phyloP scores from a whole-genome alignment of 2,329 filamentous ascomycete genomes.

The Macroventuria anomochaeta region DNA sequence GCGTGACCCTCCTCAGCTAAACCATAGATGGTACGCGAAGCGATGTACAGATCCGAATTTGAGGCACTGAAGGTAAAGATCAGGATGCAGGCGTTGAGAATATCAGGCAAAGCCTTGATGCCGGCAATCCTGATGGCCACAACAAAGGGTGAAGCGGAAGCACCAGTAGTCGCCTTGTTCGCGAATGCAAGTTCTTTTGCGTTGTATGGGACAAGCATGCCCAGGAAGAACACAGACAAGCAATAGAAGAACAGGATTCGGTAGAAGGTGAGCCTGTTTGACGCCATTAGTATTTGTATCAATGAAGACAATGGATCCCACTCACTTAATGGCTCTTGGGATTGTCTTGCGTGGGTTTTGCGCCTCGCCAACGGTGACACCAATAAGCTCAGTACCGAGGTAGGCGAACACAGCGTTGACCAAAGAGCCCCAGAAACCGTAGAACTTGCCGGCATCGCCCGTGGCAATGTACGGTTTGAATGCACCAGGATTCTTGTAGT shows the following conservation, averaged over 20 bases:
- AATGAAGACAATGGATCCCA: too few relatives aligned
- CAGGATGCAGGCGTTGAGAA: slow-evolving; percentile 76
- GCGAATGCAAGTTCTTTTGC: slow-evolving; percentile 65
- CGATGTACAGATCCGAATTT: slow-evolving; percentile 79
- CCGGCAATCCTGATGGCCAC: slow-evolving; percentile 71
- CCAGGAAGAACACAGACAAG: slow-evolving; percentile 74
- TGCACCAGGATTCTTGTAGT: slow-evolving; percentile 54
- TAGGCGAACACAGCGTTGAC: slow-evolving; percentile 81
- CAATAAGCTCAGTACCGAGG: slow-evolving; percentile 73
- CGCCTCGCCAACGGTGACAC: slow-evolving; percentile 79
- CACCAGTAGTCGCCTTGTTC: slow-evolving; percentile 51
- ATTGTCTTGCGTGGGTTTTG: slow-evolving; percentile 79
- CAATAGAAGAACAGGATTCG: slow-evolving; percentile 84
- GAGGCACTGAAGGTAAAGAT: slow-evolving; percentile 78
- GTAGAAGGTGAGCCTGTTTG: slow-evolving; percentile 69
- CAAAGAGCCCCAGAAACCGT: slow-evolving; percentile 69
- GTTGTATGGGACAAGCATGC: slow-evolving; percentile 79
- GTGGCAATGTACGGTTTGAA: slow-evolving; percentile 50
- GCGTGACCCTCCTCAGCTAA: slow-evolving; percentile 75
- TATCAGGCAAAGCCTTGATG: slow-evolving; percentile 67
- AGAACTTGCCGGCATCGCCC: slow-evolving; percentile 50
- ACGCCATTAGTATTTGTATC: too few relatives aligned
- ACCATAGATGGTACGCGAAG: slow-evolving; percentile 74
- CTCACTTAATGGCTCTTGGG: slow-evolving; percentile 72
- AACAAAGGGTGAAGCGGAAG: slow-evolving; percentile 74